Evolutionary conservation across 345 rosid genomes (phyloP), one percentile per base, ranked within the genome.

Genomic region (Zanthoxylum bungeanum): DNA sequence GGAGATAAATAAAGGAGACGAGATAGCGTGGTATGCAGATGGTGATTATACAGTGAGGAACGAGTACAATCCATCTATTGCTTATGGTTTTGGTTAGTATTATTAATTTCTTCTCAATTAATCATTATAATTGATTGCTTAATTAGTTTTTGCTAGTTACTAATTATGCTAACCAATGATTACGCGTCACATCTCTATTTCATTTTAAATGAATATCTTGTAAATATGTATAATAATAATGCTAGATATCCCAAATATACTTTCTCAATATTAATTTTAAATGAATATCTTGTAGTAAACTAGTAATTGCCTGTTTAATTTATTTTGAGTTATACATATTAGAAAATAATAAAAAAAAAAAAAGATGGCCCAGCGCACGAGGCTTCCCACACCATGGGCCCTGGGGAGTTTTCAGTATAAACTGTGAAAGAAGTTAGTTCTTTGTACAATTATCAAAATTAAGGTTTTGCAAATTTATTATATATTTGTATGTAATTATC

Each of bases 11-110:
- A 86, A 88, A 80, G 97, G 97, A 40, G 95, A 89, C 72, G 95
- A 88, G 85, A 79, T 88, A 55, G 90, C 95, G 0, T 88, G 97
- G 97, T 89, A 87, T 69, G 97, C 97, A 3, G 97, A 89, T 74
- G 95, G 93, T 60, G 90, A 86, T 73, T 82, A 53, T 68, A 82
- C 97, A 5, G 87, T 89, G 76, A 74, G 90, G 79, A 89, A 89
- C 66, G 94, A 89, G 85, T 83, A 78, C 64, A 91, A 89, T 72
- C 74, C 88, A 72, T 74, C 88, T 30, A 79, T 82, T 82, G 91
- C 88, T 76, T 91, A 89, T 78, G 88, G 86, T 68, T 89, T 88
- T 79, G 97, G 97, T 91, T 76, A 73, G 97, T 79, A 4, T 4
- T 8, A 3, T 4, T 36, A 37, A 39, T 67, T 40, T 66, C 37